Conservation (phyloP, 2,329 filamentous ascomycete species). For the Salinomyces thailandicus region DNA sequence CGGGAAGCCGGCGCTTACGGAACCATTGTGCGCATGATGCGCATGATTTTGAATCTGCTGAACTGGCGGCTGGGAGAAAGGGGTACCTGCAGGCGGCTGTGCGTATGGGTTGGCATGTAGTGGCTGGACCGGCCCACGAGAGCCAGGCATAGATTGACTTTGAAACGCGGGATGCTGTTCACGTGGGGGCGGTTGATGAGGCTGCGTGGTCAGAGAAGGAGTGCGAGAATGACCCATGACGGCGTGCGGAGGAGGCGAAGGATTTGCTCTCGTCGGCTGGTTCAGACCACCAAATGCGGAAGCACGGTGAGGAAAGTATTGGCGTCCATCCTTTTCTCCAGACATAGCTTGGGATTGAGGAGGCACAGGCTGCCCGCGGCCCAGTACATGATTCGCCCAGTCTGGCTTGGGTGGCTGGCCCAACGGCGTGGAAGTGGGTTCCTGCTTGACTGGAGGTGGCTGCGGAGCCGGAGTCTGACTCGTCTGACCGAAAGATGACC, state of each 20-base stretch:
- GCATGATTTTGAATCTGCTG: slow-evolving; percentile 18
- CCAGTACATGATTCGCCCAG: slow-evolving; percentile 9
- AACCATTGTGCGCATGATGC: slow-evolving; percentile 24
- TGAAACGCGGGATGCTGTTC: slow-evolving; percentile 8
- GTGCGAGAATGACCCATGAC: slow-evolving; percentile 24
- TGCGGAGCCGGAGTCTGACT: slow-evolving; percentile 12
- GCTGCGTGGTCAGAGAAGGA: slow-evolving; percentile 20
- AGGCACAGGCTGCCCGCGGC: background rate
- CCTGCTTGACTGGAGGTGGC: slow-evolving; percentile 18
- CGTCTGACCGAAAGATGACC: slow-evolving; percentile 14
- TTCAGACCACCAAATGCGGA: slow-evolving; percentile 17
- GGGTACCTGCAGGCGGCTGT: slow-evolving; percentile 10
- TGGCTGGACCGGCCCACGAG: slow-evolving; percentile 12
- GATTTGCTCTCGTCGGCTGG: slow-evolving; percentile 20
- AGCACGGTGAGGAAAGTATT: slow-evolving; percentile 21
- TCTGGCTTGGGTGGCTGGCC: slow-evolving; percentile 7
- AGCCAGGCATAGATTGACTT: slow-evolving; percentile 7
- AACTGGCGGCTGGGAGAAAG: slow-evolving; percentile 16
- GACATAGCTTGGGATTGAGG: slow-evolving; percentile 12
- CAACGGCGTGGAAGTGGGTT: slow-evolving; percentile 6
- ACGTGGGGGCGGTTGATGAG: slow-evolving; percentile 12
- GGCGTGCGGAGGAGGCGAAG: slow-evolving; percentile 26
- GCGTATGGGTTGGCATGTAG: slow-evolving; percentile 23
- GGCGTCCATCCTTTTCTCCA: slow-evolving; percentile 21
- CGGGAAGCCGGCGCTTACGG: slow-evolving; percentile 14